These are phyloP conservation scores for Prototheca cutis DNA, from an alignment of 163 green algal genomes.

Conservation along the genomic window DNA sequence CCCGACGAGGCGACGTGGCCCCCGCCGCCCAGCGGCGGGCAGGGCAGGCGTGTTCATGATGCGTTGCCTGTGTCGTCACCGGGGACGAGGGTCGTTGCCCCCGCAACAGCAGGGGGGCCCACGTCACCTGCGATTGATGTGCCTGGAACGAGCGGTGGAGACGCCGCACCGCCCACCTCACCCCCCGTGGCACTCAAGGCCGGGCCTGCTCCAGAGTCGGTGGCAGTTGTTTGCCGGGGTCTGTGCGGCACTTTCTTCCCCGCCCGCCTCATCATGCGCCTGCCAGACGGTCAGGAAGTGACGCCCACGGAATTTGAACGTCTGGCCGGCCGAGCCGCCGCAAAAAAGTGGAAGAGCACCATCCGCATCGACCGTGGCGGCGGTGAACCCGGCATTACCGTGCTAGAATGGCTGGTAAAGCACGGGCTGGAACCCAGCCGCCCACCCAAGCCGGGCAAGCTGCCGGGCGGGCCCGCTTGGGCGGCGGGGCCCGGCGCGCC, in stretches of 20 bases:
- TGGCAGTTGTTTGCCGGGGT: slow-evolving; percentile 43
- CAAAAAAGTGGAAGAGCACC: slow-evolving; percentile 76
- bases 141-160: too few relatives aligned
- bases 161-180: too few relatives aligned
- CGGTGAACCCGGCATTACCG: slow-evolving; percentile 41
- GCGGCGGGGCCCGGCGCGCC: too few relatives aligned
- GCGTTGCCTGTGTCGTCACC: too few relatives aligned
- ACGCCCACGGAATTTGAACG: slow-evolving; percentile 61
- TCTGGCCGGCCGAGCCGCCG: slow-evolving; percentile 46
- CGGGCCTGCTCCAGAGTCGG: slow-evolving; percentile 18
- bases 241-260: slow-evolving; percentile 13
- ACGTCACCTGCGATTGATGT: too few relatives aligned
- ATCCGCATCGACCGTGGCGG: slow-evolving; percentile 38
- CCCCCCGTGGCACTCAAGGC: too few relatives aligned
- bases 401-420: slow-evolving; percentile 68
- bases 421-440: slow-evolving; percentile 40
- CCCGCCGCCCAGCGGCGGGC: background rate
- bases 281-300: slow-evolving; percentile 4
- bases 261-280: slow-evolving; percentile 1
- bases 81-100: too few relatives aligned
- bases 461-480: too few relatives aligned
- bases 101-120: too few relatives aligned
- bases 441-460: background rate
- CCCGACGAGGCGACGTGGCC: slow-evolving; percentile 26
- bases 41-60: too few relatives aligned